Base-by-base conservation (phyloP, 2,329 filamentous ascomycete species). In the Delphinella strobiligena region DNA sequence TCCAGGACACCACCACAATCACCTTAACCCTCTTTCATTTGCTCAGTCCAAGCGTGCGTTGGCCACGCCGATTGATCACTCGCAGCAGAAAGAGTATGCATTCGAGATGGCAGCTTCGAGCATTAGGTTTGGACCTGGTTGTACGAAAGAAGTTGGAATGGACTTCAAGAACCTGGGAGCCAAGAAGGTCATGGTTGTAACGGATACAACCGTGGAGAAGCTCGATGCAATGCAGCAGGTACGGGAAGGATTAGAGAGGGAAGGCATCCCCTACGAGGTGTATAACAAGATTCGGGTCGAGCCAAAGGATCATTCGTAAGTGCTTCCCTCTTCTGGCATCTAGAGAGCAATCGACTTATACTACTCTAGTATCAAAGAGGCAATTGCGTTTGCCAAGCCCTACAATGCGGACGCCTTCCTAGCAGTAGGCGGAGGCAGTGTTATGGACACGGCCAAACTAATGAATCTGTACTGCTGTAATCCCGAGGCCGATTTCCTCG, bases 51-150 rank as follows among this genome's bases (percentile, higher is more conserved):
- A 70, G 31, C 63, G 74, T 31, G 67, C 73, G 44, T 64, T 88
- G 44, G 87, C 85, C n/a, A 89, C 85, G 0, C 85, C 88, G 0
- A 65, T 82, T 19, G 80, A 86, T 52, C 63, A 71, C 7, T 72
- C 74, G 2, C 74, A 78, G 47, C 75, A 87, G 54, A 94, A 93
- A 59, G 91, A 98, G 60, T 98, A 98, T 64, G 91, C 91, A 11
- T 98, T 98, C 57, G 91, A 98, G 61, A 93, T 98, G 89, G 91
- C 91, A 0, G 87, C 91, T 1, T 93, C 85, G 1, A 85, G 82
- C 19, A 95, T 98, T 54, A 78, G 91, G 10, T 98, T 96, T 53
- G 91, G 91, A 0, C 85, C 86, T 0, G 91, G 91, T 4, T 83
- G 82, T 41, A 98, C 91, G 17, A 85, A 86, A 61, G 91, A 98